Conservation (phyloP, 169 alveolate genomes). For the Plasmodium cynomolgi region DNA sequence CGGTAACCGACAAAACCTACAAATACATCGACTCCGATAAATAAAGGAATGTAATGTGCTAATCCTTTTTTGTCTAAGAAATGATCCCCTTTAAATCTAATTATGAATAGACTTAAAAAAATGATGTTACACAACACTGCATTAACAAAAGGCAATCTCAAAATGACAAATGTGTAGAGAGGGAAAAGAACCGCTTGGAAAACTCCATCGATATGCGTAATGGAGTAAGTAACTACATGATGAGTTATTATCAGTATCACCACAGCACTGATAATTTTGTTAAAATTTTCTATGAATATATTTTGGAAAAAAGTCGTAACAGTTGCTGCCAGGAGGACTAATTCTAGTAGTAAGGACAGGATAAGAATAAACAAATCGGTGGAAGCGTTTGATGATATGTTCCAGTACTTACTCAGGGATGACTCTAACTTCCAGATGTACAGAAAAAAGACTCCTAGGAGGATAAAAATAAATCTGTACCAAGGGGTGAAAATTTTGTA, state of each 20-base stretch:
- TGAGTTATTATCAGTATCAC: conserved; percentile 60
- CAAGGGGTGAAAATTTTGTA: conserved; percentile 80
- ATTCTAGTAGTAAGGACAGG: conserved; percentile 56
- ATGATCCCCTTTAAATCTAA: conserved; percentile 52
- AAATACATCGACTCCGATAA: conserved; percentile 85
- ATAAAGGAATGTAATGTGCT: conserved; percentile 84
- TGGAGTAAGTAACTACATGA: conserved; percentile 72
- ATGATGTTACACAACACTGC: conserved; percentile 80
- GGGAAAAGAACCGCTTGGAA: conserved; percentile 85
- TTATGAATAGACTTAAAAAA: conserved; percentile 69
- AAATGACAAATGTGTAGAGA: conserved; percentile 82
- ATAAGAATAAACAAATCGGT: conserved; percentile 42
- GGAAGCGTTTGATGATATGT: conserved; percentile 34
- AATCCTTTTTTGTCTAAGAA: conserved; percentile 68
- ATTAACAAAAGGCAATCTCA: conserved; percentile 79
- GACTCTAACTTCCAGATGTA: conserved; percentile 73
- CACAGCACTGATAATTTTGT: conserved; percentile 72
- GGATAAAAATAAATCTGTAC: conserved; percentile 79
- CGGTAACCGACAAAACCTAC: conserved; percentile 90
- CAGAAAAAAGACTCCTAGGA: conserved; percentile 76
- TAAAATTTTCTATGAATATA: conserved; percentile 72
- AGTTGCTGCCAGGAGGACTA: conserved; percentile 53
- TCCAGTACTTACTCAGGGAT: conserved; percentile 38
- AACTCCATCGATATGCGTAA: conserved; percentile 74
- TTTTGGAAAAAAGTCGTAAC: conserved; percentile 68